Conservation (phyloP, 2,329 filamentous ascomycete species). For the Fusarium torulosum region DNA sequence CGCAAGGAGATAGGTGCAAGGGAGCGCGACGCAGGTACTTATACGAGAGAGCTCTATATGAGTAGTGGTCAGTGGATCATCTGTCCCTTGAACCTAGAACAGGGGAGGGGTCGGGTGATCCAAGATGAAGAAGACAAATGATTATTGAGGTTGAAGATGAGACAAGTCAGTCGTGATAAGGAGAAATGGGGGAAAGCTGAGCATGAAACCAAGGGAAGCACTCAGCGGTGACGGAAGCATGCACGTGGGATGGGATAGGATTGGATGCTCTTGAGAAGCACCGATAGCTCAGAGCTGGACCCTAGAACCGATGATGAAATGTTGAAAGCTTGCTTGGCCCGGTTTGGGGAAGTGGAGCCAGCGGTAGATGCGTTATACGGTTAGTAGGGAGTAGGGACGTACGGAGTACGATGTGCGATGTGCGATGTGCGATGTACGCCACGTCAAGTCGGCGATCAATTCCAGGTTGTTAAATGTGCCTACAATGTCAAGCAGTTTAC, state of each 20-base stretch:
- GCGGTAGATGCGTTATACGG: constrained; percentile 21
- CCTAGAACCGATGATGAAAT: constrained; percentile 41
- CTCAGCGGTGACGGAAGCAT: constrained; percentile 39
- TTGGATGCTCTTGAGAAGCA: constrained; percentile 9
- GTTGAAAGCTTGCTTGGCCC: constrained; percentile 38
- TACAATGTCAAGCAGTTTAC: not conserved
- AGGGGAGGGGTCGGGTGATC: constrained; percentile 23
- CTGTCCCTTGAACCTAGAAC: constrained; percentile 14
- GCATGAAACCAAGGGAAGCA: not conserved
- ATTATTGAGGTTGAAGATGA: not conserved
- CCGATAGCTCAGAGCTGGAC: constrained; percentile 14
- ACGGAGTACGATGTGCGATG: too few relatives aligned
- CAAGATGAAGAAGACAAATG: constrained; percentile 1
- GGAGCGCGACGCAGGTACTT: constrained; percentile 22
- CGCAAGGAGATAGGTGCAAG: constrained; percentile 12
- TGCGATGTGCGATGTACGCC: not conserved
- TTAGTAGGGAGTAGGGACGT: too few relatives aligned
- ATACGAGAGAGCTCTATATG: constrained; percentile 13
- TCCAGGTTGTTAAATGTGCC: constrained; percentile 3
- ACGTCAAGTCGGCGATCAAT: constrained; percentile 13
- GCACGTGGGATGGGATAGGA: constrained; percentile 37
- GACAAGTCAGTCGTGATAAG: constrained; percentile 6
- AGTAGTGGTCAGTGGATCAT: constrained; percentile 20
- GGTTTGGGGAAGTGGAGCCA: constrained; percentile 36
- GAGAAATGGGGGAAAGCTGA: constrained; percentile 9